phyloP scores from a whole-genome alignment of 805 yeast species.

The Cyberlindnera xishuangbannaensis region DNA sequence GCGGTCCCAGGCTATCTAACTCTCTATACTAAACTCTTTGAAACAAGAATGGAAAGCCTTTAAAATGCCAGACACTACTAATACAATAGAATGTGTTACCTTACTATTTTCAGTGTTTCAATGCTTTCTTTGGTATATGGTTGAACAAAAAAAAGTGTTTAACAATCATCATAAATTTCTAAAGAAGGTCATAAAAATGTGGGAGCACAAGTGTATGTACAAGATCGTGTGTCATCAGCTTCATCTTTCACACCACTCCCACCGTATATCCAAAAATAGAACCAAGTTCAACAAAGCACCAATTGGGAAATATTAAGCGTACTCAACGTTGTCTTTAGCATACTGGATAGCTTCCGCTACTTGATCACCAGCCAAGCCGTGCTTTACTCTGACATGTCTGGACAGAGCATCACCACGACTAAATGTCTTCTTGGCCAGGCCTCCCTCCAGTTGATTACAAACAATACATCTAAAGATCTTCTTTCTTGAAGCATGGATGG shows the following conservation, averaged over 20 bases:
- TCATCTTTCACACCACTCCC: background rate
- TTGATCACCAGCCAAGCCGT: slow-evolving; percentile 59
- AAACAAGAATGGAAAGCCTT: too few species aligned
- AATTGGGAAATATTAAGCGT: slow-evolving; percentile 14
- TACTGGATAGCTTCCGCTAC: slow-evolving; percentile 67
- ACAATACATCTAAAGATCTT: slow-evolving; percentile 80
- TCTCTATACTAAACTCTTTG: too few species aligned
- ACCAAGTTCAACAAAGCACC: too few species aligned
- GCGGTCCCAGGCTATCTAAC: too few species aligned
- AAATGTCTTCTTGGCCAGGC: slow-evolving; percentile 60
- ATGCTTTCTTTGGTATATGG: too few species aligned
- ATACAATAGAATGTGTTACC: too few species aligned
- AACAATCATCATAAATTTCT: too few species aligned
- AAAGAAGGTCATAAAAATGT: slow-evolving; percentile 6
- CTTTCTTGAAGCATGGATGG: slow-evolving; percentile 87
- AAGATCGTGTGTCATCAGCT: slow-evolving; percentile 1
- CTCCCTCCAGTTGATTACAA: slow-evolving; percentile 40
- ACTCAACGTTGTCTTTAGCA: slow-evolving; percentile 77
- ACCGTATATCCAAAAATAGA: background rate
- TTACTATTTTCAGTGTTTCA: too few species aligned
- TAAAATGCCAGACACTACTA: too few species aligned
- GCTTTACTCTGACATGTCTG: slow-evolving; percentile 89
- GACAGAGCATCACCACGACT: slow-evolving; percentile 93
- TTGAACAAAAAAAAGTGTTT: too few species aligned
- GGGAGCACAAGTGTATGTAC: slow-evolving; percentile 7